phyloP scores from a whole-genome alignment of 345 rosid genomes.

The Brassica napus region DNA sequence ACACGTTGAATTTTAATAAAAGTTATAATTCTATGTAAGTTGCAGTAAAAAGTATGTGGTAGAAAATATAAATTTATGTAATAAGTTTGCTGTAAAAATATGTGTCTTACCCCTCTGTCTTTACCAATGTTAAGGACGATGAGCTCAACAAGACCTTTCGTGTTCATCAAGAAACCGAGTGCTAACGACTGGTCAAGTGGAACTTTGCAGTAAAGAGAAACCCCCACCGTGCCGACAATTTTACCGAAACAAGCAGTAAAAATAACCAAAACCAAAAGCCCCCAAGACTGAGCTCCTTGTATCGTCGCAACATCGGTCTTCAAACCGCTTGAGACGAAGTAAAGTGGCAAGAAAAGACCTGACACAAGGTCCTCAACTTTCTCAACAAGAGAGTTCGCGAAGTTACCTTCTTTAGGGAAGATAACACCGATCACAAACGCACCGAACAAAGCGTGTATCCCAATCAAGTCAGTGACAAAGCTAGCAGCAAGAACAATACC shows the following conservation, averaged over 20 bases:
- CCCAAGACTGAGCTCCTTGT: conserved; percentile 53
- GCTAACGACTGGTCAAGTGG: conserved; percentile 51
- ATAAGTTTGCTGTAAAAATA: neutral
- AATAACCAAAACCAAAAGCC: conserved; percentile 48
- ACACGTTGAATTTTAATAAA: too few species aligned
- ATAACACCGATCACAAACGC: conserved; percentile 56
- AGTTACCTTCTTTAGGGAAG: conserved; percentile 51
- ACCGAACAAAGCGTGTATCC: conserved; percentile 59
- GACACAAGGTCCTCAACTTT: conserved; percentile 59
- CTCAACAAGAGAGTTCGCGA: conserved; percentile 45
- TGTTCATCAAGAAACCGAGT: conserved; percentile 66
- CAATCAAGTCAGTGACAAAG: conserved; percentile 54
- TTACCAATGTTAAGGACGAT: conserved; percentile 64
- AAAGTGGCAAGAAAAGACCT: conserved; percentile 54
- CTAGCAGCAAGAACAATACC: conserved; percentile 54
- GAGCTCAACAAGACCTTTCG: conserved; percentile 53
- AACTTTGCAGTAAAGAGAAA: conserved; percentile 48
- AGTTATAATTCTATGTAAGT: too few species aligned
- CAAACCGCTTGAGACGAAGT: conserved; percentile 61
- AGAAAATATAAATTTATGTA: neutral
- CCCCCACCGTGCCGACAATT: conserved; percentile 50
- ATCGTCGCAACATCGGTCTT: conserved; percentile 53
- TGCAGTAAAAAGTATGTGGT: too few species aligned
- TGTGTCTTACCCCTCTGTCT: conserved; percentile 46
- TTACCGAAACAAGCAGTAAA: conserved; percentile 57